These are phyloP conservation scores for Pelargonium australe DNA, from an alignment of 441 rosid genomes.

Conservation along the genomic window DNA sequence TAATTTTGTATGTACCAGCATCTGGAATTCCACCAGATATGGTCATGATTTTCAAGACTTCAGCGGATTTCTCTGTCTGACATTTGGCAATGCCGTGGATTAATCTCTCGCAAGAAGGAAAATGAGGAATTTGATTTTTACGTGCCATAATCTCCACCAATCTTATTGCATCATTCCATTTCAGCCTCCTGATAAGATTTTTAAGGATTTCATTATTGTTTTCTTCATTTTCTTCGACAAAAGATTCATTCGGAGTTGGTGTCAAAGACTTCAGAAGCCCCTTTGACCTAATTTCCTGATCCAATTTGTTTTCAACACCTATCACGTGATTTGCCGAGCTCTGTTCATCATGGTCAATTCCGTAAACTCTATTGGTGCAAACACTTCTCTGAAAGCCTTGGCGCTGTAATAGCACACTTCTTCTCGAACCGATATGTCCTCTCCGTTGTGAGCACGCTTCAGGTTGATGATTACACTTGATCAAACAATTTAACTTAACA, in stretches of 20 bases:
- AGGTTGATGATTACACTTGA: not conserved
- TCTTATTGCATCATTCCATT: constrained; percentile 41
- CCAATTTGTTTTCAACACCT: constrained; percentile 22
- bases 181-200: constrained; percentile 47
- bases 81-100: constrained; percentile 53
- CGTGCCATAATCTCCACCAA: constrained; percentile 71
- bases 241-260: constrained; percentile 36
- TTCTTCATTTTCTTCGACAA: constrained; percentile 46
- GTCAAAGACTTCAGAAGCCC: constrained; percentile 22
- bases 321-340: constrained; percentile 28
- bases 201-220: constrained; percentile 60
- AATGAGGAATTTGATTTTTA: constrained; percentile 63
- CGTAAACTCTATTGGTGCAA: constrained; percentile 33
- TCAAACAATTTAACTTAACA: not conserved
- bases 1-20: constrained; percentile 68
- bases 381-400: constrained; percentile 21
- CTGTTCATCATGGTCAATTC: constrained; percentile 37
- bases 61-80: constrained; percentile 51
- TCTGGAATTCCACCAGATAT: constrained; percentile 87
- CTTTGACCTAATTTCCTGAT: constrained; percentile 26
- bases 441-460: not conserved
- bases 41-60: constrained; percentile 51
- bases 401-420: not conserved
- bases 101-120: constrained; percentile 57
- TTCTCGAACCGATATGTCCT: not conserved